These are phyloP conservation scores for Lizonia empirigonia DNA, from an alignment of 2,329 filamentous ascomycete species.

Conservation along the genomic window DNA sequence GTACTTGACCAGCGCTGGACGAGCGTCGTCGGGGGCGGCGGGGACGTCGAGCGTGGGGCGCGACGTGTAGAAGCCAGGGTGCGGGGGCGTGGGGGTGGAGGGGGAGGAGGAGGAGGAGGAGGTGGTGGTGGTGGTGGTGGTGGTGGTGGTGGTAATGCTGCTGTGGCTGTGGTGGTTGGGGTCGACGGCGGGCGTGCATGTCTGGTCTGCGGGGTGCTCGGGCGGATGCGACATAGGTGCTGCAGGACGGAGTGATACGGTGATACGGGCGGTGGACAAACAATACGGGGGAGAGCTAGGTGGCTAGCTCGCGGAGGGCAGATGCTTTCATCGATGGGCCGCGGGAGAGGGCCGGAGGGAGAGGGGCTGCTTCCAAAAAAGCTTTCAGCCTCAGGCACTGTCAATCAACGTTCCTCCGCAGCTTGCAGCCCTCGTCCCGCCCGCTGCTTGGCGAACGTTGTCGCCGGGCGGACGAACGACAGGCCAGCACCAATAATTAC, in stretches of 20 bases:
- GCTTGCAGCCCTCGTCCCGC: no score
- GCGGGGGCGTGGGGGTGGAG: neutral
- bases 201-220: slow-evolving; percentile 3
- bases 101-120: neutral
- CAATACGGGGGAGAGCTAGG: slow-evolving; percentile 12
- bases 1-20: slow-evolving; percentile 56
- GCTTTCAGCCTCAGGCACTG: slow-evolving; percentile 10
- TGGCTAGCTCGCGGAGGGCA: slow-evolving; percentile 8
- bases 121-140: neutral
- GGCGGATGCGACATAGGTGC: slow-evolving; percentile 11
- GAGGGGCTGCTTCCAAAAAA: slow-evolving; percentile 4
- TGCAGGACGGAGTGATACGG: neutral
- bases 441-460: neutral
- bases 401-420: neutral
- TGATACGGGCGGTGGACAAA: slow-evolving; percentile 13
- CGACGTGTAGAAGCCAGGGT: slow-evolving; percentile 48
- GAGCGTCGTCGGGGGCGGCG: slow-evolving; percentile 43
- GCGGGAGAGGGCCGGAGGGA: slow-evolving; percentile 3
- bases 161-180: neutral
- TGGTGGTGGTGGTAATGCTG: neutral
- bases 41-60: slow-evolving; percentile 57
- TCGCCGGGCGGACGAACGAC: neutral
- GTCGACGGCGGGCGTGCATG: neutral
- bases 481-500: neutral
- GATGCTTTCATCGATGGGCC: neutral